Percentiles rank a stretch among this genome's conserved stretches.
Evolutionary conservation across 257 asterid genomes (phyloP).

Genomic region (Capsicum rhomboideum): DNA sequence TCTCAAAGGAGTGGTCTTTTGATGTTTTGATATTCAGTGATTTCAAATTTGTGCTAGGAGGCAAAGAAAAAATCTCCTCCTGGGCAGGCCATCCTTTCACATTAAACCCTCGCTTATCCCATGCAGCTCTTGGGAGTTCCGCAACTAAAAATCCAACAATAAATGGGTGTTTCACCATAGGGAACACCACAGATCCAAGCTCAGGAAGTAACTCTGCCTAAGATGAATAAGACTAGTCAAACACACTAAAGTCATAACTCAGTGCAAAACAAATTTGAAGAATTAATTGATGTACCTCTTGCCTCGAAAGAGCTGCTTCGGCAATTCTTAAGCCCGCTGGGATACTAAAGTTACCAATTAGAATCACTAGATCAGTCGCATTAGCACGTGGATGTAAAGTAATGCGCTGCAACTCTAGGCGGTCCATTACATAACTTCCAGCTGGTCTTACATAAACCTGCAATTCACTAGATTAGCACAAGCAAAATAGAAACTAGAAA

Average conservation of each 20-base stretch:
- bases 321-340: constrained; percentile 84
- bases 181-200: constrained; percentile 81
- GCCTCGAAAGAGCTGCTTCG: constrained; percentile 70
- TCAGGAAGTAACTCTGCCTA: constrained; percentile 82
- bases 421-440: constrained; percentile 93
- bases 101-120: constrained; percentile 35
- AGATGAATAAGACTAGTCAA: constrained; percentile 20
- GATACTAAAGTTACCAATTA: constrained; percentile 56
- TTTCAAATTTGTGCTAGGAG: constrained; percentile 29
- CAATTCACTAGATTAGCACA: constrained; percentile 9
- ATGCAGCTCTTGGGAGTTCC: constrained; percentile 51
- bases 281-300: constrained; percentile 35
- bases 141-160: constrained; percentile 94
- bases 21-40: constrained; percentile 32
- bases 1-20: constrained; percentile 32
- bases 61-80: constrained; percentile 33
- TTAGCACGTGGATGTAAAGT: constrained; percentile 50
- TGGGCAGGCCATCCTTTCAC: constrained; percentile 25
- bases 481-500: background rate
- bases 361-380: constrained; percentile 68
- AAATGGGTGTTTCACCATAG: constrained; percentile 90
- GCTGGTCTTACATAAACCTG: constrained; percentile 98
- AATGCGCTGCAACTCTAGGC: constrained; percentile 76
- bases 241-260: constrained; percentile 9
- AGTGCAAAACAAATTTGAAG: constrained; percentile 5